Evolutionary conservation across 495 filamentous ascomycete genomes (phyloP).

Genomic region (Polyplosphaeria fusca): DNA sequence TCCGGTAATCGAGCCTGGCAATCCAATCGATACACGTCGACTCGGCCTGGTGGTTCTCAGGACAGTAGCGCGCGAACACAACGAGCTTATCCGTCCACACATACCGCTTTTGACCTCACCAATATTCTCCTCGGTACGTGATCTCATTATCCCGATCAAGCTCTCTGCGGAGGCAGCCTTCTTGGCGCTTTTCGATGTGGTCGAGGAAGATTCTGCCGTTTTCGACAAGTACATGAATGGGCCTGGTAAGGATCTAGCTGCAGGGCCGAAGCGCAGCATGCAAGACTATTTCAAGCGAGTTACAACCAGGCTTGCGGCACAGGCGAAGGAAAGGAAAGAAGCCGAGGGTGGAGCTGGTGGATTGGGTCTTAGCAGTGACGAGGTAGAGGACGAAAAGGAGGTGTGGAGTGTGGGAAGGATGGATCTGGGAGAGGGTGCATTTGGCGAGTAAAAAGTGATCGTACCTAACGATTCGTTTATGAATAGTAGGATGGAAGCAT

Average conservation of each 20-base stretch:
- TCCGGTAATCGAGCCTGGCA: slow-evolving; percentile 68
- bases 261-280: slow-evolving; percentile 82
- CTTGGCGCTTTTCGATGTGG: slow-evolving; percentile 87
- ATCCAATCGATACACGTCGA: slow-evolving; percentile 75
- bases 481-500: no score
- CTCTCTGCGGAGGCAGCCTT: slow-evolving; percentile 93
- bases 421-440: slow-evolving; percentile 61
- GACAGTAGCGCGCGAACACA: slow-evolving; percentile 71
- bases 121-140: slow-evolving; percentile 85
- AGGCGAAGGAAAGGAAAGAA: slow-evolving; percentile 81
- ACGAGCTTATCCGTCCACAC: slow-evolving; percentile 74
- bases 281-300: slow-evolving; percentile 96
- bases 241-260: slow-evolving; percentile 56
- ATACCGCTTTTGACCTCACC: slow-evolving; percentile 72
- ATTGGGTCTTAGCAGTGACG: slow-evolving; percentile 79
- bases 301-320: slow-evolving; percentile 71
- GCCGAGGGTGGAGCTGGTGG: slow-evolving; percentile 88
- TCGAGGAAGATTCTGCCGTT: slow-evolving; percentile 76
- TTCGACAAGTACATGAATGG: slow-evolving; percentile 87
- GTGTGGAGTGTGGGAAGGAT: slow-evolving; percentile 93
- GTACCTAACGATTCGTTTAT: no score
- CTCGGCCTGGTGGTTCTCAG: slow-evolving; percentile 86
- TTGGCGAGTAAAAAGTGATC: slow-evolving; percentile 14
- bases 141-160: slow-evolving; percentile 94
- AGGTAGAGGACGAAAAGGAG: slow-evolving; percentile 89